These are phyloP conservation scores for Heterobasidion irregulare DNA, from an alignment of 1,284 basidiomycete species.

Conservation along the genomic window DNA sequence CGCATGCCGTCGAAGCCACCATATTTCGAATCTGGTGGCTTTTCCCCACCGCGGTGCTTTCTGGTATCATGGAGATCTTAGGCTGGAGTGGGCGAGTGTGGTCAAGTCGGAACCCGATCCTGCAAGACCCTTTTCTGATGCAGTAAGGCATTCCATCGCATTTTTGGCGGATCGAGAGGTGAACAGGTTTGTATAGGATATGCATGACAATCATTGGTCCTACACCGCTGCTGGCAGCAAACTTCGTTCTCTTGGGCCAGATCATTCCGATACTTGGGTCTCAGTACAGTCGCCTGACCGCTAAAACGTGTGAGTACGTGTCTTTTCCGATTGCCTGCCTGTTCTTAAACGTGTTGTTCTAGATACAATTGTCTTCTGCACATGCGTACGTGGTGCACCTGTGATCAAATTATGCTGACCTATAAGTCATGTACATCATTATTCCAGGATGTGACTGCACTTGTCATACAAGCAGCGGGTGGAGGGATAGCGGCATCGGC, in stretches of 20 bases:
- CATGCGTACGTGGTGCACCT: background rate
- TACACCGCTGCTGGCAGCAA: slow-evolving; percentile 38
- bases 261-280: slow-evolving; percentile 31
- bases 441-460: slow-evolving; percentile 23
- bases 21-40: slow-evolving; percentile 40
- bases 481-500: slow-evolving; percentile 19
- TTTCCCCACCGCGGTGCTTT: slow-evolving; percentile 40
- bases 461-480: slow-evolving; percentile 31
- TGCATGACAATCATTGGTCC: slow-evolving; percentile 34
- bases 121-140: slow-evolving; percentile 17
- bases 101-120: slow-evolving; percentile 17
- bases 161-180: background rate
- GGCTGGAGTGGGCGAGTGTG: slow-evolving; percentile 35
- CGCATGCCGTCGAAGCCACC: slow-evolving; percentile 37
- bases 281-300: slow-evolving; percentile 30
- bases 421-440: background rate
- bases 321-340: background rate
- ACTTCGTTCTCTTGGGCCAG: slow-evolving; percentile 37
- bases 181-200: slow-evolving; percentile 20
- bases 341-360: background rate
- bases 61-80: slow-evolving; percentile 42
- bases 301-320: slow-evolving; percentile 19
- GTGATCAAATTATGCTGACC: background rate
- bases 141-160: slow-evolving; percentile 22
- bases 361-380: slow-evolving; percentile 4